phyloP scores from a whole-genome alignment of 768 basidiomycete species.

The Phlegmacium glaucopus region DNA sequence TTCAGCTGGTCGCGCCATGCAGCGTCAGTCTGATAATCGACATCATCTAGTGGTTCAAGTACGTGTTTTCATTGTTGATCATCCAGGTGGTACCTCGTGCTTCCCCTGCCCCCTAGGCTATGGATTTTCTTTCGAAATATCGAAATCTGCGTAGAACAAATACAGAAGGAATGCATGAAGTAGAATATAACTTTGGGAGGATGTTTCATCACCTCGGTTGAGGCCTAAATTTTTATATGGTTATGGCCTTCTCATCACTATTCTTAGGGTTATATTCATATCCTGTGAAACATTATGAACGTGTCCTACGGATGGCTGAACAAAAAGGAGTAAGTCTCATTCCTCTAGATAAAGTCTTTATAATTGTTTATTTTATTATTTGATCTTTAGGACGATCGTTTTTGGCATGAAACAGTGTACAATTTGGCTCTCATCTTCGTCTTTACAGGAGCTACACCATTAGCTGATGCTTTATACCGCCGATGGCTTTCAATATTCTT shows the following conservation, averaged over 20 bases:
- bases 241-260: neutral
- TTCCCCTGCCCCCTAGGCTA: conserved; percentile 48
- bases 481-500: conserved; percentile 87
- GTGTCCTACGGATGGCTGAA: conserved; percentile 63
- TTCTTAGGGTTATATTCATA: conserved; percentile 70
- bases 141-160: conserved; percentile 53
- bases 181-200: conserved; percentile 92
- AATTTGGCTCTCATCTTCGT: conserved; percentile 84
- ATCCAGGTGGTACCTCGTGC: too few relatives aligned
- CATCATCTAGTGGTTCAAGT: conserved; percentile 83
- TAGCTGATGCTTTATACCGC: conserved; percentile 69
- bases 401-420: conserved; percentile 80
- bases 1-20: conserved; percentile 88
- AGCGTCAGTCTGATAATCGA: conserved; percentile 90
- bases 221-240: conserved; percentile 11
- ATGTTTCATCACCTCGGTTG: conserved; percentile 91
- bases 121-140: conserved; percentile 85
- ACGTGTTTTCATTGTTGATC: neutral
- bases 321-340: conserved; percentile 29
- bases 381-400: conserved; percentile 36
- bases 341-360: too few relatives aligned
- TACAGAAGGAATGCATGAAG: conserved; percentile 55
- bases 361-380: neutral
- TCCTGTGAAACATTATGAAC: conserved; percentile 83
- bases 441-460: conserved; percentile 66